Evolutionary conservation across 2,329 filamentous ascomycete species (phyloP).

Genomic region (Hypocreales sp.): DNA sequence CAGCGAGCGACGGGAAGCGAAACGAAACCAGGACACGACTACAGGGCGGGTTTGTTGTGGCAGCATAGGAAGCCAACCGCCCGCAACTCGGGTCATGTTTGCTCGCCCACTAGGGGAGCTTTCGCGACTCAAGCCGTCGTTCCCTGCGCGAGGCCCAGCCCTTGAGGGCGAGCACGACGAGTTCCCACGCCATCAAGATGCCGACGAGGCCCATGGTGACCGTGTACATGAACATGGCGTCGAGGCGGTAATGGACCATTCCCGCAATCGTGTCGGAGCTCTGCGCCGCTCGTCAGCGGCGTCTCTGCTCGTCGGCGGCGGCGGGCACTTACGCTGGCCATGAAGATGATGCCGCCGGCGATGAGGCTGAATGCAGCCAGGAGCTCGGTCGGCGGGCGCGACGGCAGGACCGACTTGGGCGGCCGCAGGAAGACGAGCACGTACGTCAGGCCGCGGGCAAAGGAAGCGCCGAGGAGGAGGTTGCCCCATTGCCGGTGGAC

Average conservation of each 20-base stretch:
- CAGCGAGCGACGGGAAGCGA: too few relatives aligned
- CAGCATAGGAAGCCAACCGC: too few relatives aligned
- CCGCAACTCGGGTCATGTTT: too few relatives aligned
- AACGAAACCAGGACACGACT: too few relatives aligned
- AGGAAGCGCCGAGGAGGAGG: constrained; percentile 64
- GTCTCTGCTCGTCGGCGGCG: too few relatives aligned
- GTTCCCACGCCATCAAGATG: constrained; percentile 72
- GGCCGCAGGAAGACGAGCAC: constrained; percentile 65
- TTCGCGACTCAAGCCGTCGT: too few relatives aligned
- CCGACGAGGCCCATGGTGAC: constrained; percentile 72
- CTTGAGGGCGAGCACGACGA: constrained; percentile 67
- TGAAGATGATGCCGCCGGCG: constrained; percentile 78
- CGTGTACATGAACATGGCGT: constrained; percentile 90
- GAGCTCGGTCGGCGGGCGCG: constrained; percentile 81
- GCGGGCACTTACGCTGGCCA: constrained; percentile 75
- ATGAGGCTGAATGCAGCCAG: constrained; percentile 76
- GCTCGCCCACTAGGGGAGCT: too few relatives aligned
- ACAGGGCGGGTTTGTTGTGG: too few relatives aligned
- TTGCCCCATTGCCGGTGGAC: constrained; percentile 89
- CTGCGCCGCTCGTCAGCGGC: constrained; percentile 22
- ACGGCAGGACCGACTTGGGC: constrained; percentile 64
- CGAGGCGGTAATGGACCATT: constrained; percentile 63
- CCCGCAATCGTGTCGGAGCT: constrained; percentile 59
- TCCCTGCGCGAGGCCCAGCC: constrained; percentile 56
- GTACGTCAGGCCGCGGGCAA: constrained; percentile 69